Evolutionary conservation across 352 stramenopile genomes (phyloP).

Genomic region (Phytophthora pisi): DNA sequence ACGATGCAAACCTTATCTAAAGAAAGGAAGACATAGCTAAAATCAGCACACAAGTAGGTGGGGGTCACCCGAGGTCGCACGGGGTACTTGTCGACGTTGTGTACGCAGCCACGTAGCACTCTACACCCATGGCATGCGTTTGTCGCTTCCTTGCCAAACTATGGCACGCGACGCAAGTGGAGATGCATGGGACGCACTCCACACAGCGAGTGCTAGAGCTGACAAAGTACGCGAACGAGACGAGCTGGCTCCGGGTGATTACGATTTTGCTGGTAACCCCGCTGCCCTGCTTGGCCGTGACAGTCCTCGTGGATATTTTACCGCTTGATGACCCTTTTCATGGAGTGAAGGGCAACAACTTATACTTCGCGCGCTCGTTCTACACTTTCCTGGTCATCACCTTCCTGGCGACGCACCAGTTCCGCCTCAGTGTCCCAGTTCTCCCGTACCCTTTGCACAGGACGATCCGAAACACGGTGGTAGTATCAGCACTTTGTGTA

Average conservation of each 20-base stretch:
- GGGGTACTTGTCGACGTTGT: too few relatives aligned
- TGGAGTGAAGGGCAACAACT: neutral
- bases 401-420: slow-evolving; percentile 1
- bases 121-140: too few relatives aligned
- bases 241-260: slow-evolving; percentile 3
- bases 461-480: neutral
- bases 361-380: neutral
- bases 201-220: slow-evolving; percentile 1
- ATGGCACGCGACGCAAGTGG: slow-evolving; percentile 5
- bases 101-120: too few relatives aligned
- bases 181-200: slow-evolving; percentile 13
- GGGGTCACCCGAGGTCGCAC: too few relatives aligned
- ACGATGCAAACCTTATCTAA: too few relatives aligned
- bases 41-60: too few relatives aligned
- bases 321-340: neutral
- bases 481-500: neutral
- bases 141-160: neutral
- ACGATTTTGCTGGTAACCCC: slow-evolving; percentile 16
- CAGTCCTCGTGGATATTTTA: slow-evolving; percentile 8
- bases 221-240: neutral
- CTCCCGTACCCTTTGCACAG: neutral
- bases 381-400: neutral
- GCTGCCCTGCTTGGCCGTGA: slow-evolving; percentile 14
- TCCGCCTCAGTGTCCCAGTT: neutral
- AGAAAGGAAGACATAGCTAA: too few relatives aligned